A percentile compares a stretch with the other conserved stretches of the same genome.
phyloP scores from a whole-genome alignment of 306 rosid genomes.

The Corylus avellana region DNA sequence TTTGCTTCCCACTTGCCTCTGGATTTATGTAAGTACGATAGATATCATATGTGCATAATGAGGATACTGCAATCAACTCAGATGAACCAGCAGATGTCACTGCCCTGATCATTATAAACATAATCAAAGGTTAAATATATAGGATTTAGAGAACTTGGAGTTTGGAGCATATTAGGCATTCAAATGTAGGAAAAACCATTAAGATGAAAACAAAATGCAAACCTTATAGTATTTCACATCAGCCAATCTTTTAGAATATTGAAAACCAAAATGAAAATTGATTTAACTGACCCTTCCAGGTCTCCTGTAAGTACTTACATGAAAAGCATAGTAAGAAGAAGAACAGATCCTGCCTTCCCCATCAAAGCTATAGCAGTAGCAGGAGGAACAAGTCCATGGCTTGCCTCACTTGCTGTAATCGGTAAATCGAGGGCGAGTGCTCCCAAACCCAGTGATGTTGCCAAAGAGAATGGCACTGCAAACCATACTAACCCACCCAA shows the following conservation, averaged over 20 bases:
- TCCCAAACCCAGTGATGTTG: slow-evolving; percentile 87
- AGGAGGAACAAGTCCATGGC: slow-evolving; percentile 82
- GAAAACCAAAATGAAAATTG: background rate
- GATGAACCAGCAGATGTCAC: slow-evolving; percentile 98
- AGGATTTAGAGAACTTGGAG: background rate
- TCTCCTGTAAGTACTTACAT: slow-evolving; percentile 42
- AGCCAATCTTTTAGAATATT: background rate
- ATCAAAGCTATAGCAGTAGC: slow-evolving; percentile 93
- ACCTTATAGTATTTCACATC: background rate
- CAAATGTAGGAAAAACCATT: slow-evolving; percentile 3
- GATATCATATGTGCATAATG: slow-evolving; percentile 86
- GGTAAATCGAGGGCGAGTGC: slow-evolving; percentile 96
- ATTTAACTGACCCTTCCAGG: background rate
- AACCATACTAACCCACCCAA: slow-evolving; percentile 97
- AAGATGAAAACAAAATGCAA: background rate
- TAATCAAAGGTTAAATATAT: slow-evolving; percentile 7
- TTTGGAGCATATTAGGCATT: background rate
- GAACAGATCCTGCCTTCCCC: slow-evolving; percentile 92
- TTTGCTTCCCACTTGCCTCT: slow-evolving; percentile 71
- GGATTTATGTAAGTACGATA: slow-evolving; percentile 89
- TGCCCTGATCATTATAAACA: slow-evolving; percentile 60
- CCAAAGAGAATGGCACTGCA: slow-evolving; percentile 96
- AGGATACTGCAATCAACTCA: slow-evolving; percentile 78
- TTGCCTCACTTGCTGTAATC: slow-evolving; percentile 68
- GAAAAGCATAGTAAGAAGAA: slow-evolving; percentile 93